Percentiles rank a stretch among this genome's conserved stretches.
Conservation (phyloP, 176 grass and related monocot genomes). For the Echinochloa phyllopogon region DNA sequence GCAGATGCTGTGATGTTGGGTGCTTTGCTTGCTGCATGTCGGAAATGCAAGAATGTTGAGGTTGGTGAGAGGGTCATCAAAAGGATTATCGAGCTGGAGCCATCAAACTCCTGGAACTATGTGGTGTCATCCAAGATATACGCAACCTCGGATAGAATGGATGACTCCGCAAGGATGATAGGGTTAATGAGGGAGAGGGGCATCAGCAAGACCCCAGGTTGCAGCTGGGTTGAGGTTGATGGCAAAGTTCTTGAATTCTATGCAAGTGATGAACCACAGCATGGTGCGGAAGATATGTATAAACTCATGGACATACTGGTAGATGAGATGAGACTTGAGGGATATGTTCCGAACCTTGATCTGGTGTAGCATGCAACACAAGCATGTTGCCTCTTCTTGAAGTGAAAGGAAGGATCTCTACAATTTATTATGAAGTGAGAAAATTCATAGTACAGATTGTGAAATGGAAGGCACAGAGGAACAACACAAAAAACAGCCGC, state of each 20-base stretch:
- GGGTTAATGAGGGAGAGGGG: constrained; percentile 83
- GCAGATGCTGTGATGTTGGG: constrained; percentile 78
- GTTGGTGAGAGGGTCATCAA: constrained; percentile 71
- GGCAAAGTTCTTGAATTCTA: constrained; percentile 82
- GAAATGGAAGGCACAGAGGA: neutral
- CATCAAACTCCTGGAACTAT: constrained; percentile 84
- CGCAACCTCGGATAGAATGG: constrained; percentile 59
- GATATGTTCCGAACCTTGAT: constrained; percentile 67
- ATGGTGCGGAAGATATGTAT: constrained; percentile 61
- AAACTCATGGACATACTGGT: constrained; percentile 59
- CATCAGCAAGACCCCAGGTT: constrained; percentile 78
- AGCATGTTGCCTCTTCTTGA: neutral
- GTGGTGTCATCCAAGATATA: constrained; percentile 90
- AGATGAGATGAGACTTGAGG: constrained; percentile 69
- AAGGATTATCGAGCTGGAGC: constrained; percentile 80
- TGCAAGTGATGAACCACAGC: constrained; percentile 63
- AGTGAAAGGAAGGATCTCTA: neutral
- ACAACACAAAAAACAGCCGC: neutral
- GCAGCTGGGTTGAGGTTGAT: constrained; percentile 83
- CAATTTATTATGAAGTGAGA: neutral
- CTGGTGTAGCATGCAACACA: constrained; percentile 46
- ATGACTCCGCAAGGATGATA: constrained; percentile 84
- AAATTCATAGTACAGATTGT: neutral
- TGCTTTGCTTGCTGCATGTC: constrained; percentile 71
- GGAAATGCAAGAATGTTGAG: constrained; percentile 67